Base-by-base conservation (phyloP, 2,329 filamentous ascomycete species). In the Botryotinia calthae region DNA sequence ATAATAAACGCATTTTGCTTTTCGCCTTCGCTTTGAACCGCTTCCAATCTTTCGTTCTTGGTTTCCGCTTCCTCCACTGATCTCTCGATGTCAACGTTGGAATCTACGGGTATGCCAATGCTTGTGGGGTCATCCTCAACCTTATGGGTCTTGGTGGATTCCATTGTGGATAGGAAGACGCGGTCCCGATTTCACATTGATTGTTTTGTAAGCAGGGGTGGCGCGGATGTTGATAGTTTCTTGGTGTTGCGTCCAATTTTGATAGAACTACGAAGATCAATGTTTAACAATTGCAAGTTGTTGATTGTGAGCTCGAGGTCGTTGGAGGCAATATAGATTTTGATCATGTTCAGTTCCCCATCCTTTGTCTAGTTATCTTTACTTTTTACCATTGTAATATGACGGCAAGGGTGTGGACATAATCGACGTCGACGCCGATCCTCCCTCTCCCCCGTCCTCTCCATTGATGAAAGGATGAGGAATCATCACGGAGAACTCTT, bases 1-100 rank as follows among this genome's bases (percentile, higher is more conserved):
- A 72, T 67, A 20, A 48, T 37, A 18, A 66, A 56, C 16, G 28
- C 62, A 46, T 58, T 59, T 40, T 48, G 46, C 37, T 56, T 67
- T 37, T 72, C 62, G 20, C 8, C 22, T 58, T 51, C 31, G 46
- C 54, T 62, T 44, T 44, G 56, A 37, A 12, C 4, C n/a, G 18
- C n/a, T 42, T 22, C 65, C 25, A 25, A 28, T 22, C 1, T 40
- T 54, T n/a, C 58, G 56, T 42, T 42, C 34, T 71, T 48, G 25
- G 48, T 9, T 42, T 56, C 70, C 40, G n/a, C 69, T 20, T 22
- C 18, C 12, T 20, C 37, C n/a, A 7, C 20, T 4, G 70, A 64
- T 31, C 68, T 62, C 44, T 64, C 68, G 42, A 64, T 54, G 28
- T 56, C 65, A 12, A 66, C 31, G 18, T 54, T 31, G 25, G 48